Conservation (phyloP, 352 stramenopile species). For the Phytophthora sojae region DNA sequence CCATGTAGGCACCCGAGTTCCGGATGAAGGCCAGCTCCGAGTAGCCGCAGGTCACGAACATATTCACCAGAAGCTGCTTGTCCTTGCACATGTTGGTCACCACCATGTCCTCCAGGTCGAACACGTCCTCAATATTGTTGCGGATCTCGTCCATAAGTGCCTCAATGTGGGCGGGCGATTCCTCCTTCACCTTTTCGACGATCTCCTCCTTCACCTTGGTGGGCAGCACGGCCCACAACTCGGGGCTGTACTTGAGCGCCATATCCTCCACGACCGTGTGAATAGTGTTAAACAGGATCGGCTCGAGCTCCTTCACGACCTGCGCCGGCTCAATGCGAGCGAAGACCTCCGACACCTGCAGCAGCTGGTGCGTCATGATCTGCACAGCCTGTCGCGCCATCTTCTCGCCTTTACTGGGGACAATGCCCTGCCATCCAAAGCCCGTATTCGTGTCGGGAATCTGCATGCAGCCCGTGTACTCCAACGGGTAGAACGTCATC, state of each 20-base stretch:
- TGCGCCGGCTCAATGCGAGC: slow-evolving; percentile 87
- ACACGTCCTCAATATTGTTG: slow-evolving; percentile 95
- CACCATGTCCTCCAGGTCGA: slow-evolving; percentile 96
- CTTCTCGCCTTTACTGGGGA: slow-evolving; percentile 96
- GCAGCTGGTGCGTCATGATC: slow-evolving; percentile 95
- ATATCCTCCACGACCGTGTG: slow-evolving; percentile 90
- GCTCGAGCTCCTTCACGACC: slow-evolving; percentile 94
- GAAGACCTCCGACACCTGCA: slow-evolving; percentile 94
- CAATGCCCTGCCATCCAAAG: slow-evolving; percentile 97
- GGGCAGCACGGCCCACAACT: slow-evolving; percentile 82
- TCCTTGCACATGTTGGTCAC: slow-evolving; percentile 94
- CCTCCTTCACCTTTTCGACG: slow-evolving; percentile 95
- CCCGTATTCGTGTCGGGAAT: slow-evolving; percentile 91
- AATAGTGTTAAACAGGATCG: slow-evolving; percentile 91
- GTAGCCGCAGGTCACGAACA: slow-evolving; percentile 94
- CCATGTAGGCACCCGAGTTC: slow-evolving; percentile 92
- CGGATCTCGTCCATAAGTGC: slow-evolving; percentile 96
- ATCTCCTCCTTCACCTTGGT: slow-evolving; percentile 91
- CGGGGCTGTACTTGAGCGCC: slow-evolving; percentile 90
- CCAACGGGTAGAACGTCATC: slow-evolving; percentile 98
- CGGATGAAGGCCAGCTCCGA: slow-evolving; percentile 93
- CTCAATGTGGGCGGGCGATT: slow-evolving; percentile 92
- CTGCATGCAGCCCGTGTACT: slow-evolving; percentile 93
- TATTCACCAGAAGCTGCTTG: slow-evolving; percentile 96
- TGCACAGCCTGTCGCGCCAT: slow-evolving; percentile 95